phyloP scores from a whole-genome alignment of 208 protist species.

The Leishmania mexicana region DNA sequence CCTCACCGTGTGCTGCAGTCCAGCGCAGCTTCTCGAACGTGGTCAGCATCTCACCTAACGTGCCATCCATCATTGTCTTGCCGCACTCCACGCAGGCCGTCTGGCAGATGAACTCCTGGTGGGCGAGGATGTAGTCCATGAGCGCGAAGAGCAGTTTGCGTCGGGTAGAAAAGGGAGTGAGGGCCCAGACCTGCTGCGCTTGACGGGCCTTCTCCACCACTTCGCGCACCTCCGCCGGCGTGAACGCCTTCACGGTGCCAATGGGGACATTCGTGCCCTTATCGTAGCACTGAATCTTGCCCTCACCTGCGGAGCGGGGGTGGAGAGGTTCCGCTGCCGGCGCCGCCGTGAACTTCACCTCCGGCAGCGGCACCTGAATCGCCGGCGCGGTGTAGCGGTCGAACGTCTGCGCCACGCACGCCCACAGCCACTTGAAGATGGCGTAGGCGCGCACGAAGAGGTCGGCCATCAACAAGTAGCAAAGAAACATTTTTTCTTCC shows the following conservation, averaged over 20 bases:
- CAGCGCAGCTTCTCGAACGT: conserved; percentile 94
- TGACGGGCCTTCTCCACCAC: conserved; percentile 65
- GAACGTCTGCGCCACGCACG: conserved; percentile 44
- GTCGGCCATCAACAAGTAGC: conserved; percentile 41
- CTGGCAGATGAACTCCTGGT: conserved; percentile 87
- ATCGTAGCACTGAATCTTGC: conserved; percentile 89
- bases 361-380: conserved; percentile 72
- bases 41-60: conserved; percentile 90
- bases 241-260: conserved; percentile 71
- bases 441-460: conserved; percentile 68
- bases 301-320: conserved; percentile 66
- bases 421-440: conserved; percentile 50
- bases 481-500: conserved; percentile 43
- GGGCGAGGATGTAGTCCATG: conserved; percentile 86
- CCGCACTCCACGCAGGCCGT: conserved; percentile 89
- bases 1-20: conserved; percentile 82
- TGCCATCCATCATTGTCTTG: conserved; percentile 93
- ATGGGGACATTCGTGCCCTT: conserved; percentile 87
- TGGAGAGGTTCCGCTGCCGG: conserved; percentile 62
- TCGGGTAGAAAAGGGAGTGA: conserved; percentile 86
- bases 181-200: conserved; percentile 82
- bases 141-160: conserved; percentile 83
- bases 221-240: conserved; percentile 70
- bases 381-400: conserved; percentile 84
- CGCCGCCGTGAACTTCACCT: conserved; percentile 48